Conservation (phyloP, 768 basidiomycete species). For the Cystofilobasidium bisporidii region DNA sequence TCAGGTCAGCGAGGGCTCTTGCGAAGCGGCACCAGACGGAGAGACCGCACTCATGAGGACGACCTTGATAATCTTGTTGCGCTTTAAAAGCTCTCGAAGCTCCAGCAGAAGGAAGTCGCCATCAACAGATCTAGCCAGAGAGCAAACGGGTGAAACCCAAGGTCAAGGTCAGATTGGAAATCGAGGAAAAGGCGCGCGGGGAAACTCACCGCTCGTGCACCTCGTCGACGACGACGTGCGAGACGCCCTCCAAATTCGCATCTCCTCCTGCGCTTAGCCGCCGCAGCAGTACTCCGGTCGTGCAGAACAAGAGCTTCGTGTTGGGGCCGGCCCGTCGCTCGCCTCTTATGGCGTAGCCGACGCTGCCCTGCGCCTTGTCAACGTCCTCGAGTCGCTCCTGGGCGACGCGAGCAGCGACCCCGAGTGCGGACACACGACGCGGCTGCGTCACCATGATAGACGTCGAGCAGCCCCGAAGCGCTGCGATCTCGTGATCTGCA, state of each 20-base stretch:
- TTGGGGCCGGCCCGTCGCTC: conserved; percentile 58
- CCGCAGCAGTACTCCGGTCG: conserved; percentile 82
- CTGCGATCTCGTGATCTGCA: conserved; percentile 59
- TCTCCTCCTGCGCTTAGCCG: conserved; percentile 63
- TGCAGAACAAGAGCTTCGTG: conserved; percentile 79
- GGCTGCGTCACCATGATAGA: conserved; percentile 84
- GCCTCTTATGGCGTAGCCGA: conserved; percentile 79
- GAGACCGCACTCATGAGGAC: conserved; percentile 44
- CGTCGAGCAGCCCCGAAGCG: conserved; percentile 53
- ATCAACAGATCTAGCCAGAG: conserved; percentile 59
- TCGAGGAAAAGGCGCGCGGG: neutral
- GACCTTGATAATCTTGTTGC: conserved; percentile 60
- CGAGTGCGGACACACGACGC: conserved; percentile 75
- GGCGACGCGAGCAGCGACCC: conserved; percentile 77
- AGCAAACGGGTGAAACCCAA: neutral
- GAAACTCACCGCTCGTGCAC: conserved; percentile 42
- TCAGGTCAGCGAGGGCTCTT: conserved; percentile 43
- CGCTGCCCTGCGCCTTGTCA: conserved; percentile 53
- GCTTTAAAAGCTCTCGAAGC: conserved; percentile 61
- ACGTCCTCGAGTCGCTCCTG: conserved; percentile 51
- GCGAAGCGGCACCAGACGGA: neutral
- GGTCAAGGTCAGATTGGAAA: too few species aligned
- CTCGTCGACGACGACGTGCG: conserved; percentile 85
- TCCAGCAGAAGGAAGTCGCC: conserved; percentile 81
- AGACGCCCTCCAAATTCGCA: conserved; percentile 53